Conservation (phyloP, 495 filamentous ascomycete species). For the Lasiosphaeris hirsuta region DNA sequence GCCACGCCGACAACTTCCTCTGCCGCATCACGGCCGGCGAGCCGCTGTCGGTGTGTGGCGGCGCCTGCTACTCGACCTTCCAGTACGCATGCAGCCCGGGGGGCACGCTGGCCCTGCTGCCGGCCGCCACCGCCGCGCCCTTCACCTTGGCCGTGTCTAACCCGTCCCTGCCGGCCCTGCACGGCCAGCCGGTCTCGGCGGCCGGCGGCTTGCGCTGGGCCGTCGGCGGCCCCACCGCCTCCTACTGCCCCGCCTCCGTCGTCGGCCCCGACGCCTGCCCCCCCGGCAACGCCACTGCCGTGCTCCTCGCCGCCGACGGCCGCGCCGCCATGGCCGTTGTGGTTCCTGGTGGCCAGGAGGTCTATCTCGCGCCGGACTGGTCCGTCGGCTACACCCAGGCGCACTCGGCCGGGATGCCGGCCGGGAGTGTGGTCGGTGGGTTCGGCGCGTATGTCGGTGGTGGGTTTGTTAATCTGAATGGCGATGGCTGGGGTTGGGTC, state of each 20-base stretch:
- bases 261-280: conserved; percentile 27
- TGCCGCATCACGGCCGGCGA: conserved; percentile 33
- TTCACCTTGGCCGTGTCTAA: conserved; percentile 40
- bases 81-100: conserved; percentile 37
- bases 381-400: conserved; percentile 57
- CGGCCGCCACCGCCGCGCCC: conserved; percentile 31
- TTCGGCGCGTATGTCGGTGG: conserved; percentile 36
- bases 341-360: conserved; percentile 64
- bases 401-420: conserved; percentile 56
- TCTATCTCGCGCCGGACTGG: conserved; percentile 57
- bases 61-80: conserved; percentile 37
- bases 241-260: conserved; percentile 33
- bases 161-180: conserved; percentile 40
- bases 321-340: conserved; percentile 34
- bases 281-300: conserved; percentile 27
- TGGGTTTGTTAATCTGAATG: conserved; percentile 35
- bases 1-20: conserved; percentile 29
- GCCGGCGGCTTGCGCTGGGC: conserved; percentile 33
- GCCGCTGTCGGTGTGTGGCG: conserved; percentile 24
- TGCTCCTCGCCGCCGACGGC: conserved; percentile 19
- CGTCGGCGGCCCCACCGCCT: conserved; percentile 43
- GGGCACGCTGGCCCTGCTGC: conserved; percentile 30
- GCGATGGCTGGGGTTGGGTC: conserved; percentile 35
- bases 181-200: conserved; percentile 39
- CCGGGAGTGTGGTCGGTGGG: conserved; percentile 46